Evolutionary conservation across 2,329 filamentous ascomycete species (phyloP).

Genomic region (Fusarium oligoseptatum): DNA sequence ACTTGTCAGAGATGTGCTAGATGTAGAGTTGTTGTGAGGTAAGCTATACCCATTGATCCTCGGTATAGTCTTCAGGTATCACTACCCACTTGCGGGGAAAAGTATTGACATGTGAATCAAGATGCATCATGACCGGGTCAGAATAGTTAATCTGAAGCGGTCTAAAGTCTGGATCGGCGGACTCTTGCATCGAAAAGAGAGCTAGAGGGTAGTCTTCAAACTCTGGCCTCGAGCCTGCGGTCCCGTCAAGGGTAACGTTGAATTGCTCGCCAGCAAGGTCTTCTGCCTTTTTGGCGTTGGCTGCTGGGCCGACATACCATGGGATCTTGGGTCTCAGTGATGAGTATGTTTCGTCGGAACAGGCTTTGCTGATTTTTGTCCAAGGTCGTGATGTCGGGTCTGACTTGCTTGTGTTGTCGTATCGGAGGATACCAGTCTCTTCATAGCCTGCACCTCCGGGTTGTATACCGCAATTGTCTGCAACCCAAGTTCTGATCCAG

Average conservation of each 20-base stretch:
- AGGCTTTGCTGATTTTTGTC: slow-evolving; percentile 19
- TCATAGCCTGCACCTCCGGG: slow-evolving; percentile 31
- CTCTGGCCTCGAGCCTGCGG: neutral
- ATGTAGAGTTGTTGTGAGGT: rapidly evolving
- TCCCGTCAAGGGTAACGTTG: slow-evolving; percentile 27
- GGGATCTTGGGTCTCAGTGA: slow-evolving; percentile 34
- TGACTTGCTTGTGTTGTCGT: slow-evolving; percentile 15
- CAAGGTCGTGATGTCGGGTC: slow-evolving; percentile 13
- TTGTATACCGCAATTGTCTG: neutral
- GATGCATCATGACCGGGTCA: slow-evolving; percentile 32
- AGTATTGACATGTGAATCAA: slow-evolving; percentile 1
- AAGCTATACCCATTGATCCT: slow-evolving; percentile 32
- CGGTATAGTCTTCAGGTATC: slow-evolving; percentile 35
- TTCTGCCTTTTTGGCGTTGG: slow-evolving; percentile 16
- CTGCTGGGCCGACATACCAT: slow-evolving; percentile 37
- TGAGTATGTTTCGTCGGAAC: slow-evolving; percentile 36
- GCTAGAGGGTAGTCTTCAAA: slow-evolving; percentile 31
- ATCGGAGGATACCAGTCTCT: slow-evolving; percentile 32
- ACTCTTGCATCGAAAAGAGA: slow-evolving; percentile 22
- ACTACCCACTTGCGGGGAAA: slow-evolving; percentile 35
- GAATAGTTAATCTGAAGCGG: slow-evolving; percentile 37
- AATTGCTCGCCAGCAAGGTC: slow-evolving; percentile 24
- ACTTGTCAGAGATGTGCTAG: neutral
- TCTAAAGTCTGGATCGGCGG: slow-evolving; percentile 9
- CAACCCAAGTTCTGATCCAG: slow-evolving; percentile 41